A percentile compares a stretch with the other conserved stretches of the same genome.
Evolutionary conservation across 208 protist species (phyloP).

Genomic region (Leishmania aethiopica): DNA sequence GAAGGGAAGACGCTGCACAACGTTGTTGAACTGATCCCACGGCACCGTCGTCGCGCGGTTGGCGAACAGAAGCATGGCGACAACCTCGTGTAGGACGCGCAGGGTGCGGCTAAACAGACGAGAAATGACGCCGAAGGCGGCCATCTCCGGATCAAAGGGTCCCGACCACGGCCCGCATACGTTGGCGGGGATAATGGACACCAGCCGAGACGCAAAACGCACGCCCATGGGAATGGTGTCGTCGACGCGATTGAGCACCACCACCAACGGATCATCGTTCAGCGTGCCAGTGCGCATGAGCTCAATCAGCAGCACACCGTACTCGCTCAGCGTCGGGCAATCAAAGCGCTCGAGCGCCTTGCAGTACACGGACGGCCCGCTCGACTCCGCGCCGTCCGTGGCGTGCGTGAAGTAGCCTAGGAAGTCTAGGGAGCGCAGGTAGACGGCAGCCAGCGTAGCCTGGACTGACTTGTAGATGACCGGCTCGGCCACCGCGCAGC

Average conservation of each 20-base stretch:
- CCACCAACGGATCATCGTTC: conserved; percentile 46
- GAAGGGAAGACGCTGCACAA: conserved; percentile 70
- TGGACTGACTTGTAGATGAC: conserved; percentile 35
- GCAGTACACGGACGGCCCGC: conserved; percentile 62
- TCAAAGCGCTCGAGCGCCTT: conserved; percentile 62
- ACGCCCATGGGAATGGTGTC: conserved; percentile 33
- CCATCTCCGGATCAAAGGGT: conserved; percentile 83
- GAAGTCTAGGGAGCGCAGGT: conserved; percentile 87
- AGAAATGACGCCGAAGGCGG: conserved; percentile 77
- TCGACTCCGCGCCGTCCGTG: conserved; percentile 44
- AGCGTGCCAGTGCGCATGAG: conserved; percentile 72
- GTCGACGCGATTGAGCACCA: conserved; percentile 31
- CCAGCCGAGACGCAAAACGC: conserved; percentile 72
- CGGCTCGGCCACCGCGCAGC: conserved; percentile 30
- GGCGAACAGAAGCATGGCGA: conserved; percentile 63
- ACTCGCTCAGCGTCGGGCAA: conserved; percentile 80
- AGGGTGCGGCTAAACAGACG: conserved; percentile 71
- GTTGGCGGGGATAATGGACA: conserved; percentile 88
- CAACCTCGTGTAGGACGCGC: conserved; percentile 75
- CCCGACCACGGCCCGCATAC: conserved; percentile 63
- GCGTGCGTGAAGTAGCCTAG: conserved; percentile 92
- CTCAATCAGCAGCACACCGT: conserved; percentile 87
- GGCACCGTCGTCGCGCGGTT: conserved; percentile 50
- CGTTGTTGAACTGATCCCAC: conserved; percentile 48
- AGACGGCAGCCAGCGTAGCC: conserved; percentile 59